phyloP scores from a whole-genome alignment of 305 asterid species.

The Rubia peregrina region DNA sequence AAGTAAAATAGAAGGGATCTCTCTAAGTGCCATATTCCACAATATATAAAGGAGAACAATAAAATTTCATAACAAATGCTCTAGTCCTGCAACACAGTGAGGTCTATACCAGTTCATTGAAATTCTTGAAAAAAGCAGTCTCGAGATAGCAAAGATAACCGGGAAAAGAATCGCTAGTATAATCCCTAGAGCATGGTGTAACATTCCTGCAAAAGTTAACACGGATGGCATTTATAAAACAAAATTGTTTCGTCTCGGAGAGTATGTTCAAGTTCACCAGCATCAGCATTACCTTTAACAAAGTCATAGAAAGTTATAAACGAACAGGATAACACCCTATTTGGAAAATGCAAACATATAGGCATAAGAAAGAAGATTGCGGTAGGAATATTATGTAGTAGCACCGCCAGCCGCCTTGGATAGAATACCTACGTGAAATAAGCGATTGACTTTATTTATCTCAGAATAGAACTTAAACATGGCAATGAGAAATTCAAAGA shows the following conservation, averaged over 20 bases:
- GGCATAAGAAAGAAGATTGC: constrained; percentile 80
- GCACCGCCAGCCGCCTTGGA: constrained; percentile 61
- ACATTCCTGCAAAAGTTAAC: constrained; percentile 54
- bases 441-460: constrained; percentile 12
- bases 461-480: constrained; percentile 13
- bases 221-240: constrained; percentile 11
- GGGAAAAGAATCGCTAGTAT: constrained; percentile 68
- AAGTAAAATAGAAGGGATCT: constrained; percentile 14
- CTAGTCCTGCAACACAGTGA: neutral
- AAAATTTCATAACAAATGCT: neutral
- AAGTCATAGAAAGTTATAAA: constrained; percentile 52
- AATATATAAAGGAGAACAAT: constrained; percentile 6
- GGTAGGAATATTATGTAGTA: constrained; percentile 73
- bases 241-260: neutral
- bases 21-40: neutral
- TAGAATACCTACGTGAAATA: constrained; percentile 57
- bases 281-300: constrained; percentile 56
- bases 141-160: constrained; percentile 54
- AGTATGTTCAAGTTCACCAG: neutral
- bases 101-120: constrained; percentile 83
- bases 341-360: constrained; percentile 49
- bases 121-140: constrained; percentile 59
- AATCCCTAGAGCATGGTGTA: constrained; percentile 65
- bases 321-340: constrained; percentile 41
- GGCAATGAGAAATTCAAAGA: constrained; percentile 9